A percentile compares a stretch with the other conserved stretches of the same genome.
Evolutionary conservation across 2,329 filamentous ascomycete genomes (phyloP).

Genomic region (Fusarium sp.): DNA sequence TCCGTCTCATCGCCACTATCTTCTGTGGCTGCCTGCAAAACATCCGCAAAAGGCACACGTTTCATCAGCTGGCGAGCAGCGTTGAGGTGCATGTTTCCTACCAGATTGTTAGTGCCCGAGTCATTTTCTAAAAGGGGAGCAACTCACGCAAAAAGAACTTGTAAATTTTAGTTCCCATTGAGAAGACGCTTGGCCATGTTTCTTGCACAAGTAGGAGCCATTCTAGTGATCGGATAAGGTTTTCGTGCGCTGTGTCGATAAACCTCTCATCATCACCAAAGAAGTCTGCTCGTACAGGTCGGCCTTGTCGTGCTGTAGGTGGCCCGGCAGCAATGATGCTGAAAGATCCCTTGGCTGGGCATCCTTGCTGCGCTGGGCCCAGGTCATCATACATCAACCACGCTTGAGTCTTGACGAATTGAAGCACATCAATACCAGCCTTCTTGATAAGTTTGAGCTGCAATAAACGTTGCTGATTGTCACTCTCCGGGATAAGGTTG

Average conservation of each 20-base stretch:
- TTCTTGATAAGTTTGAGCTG: slow-evolving; percentile 81
- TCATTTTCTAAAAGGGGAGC: not conserved
- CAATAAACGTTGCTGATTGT: slow-evolving; percentile 71
- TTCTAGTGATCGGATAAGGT: slow-evolving; percentile 81
- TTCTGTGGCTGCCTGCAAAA: slow-evolving; percentile 58
- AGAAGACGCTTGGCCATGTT: slow-evolving; percentile 77
- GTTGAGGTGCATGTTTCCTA: slow-evolving; percentile 63
- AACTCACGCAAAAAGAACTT: slow-evolving; percentile 84
- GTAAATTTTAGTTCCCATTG: slow-evolving; percentile 77
- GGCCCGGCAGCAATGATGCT: slow-evolving; percentile 60
- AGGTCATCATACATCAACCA: slow-evolving; percentile 63
- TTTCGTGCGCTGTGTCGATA: slow-evolving; percentile 72
- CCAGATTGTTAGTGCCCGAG: slow-evolving; percentile 15
- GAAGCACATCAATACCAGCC: slow-evolving; percentile 76
- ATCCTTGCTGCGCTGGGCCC: slow-evolving; percentile 47
- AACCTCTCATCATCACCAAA: slow-evolving; percentile 69
- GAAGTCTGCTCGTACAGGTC: slow-evolving; percentile 76
- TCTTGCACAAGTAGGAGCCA: slow-evolving; percentile 84
- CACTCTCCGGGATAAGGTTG: slow-evolving; percentile 79
- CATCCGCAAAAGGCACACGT: slow-evolving; percentile 61
- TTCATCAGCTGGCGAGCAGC: slow-evolving; percentile 66
- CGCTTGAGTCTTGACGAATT: slow-evolving; percentile 79
- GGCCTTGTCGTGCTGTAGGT: slow-evolving; percentile 58
- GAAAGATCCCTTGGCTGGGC: slow-evolving; percentile 60
- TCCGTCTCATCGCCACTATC: slow-evolving; percentile 53